Conservation (phyloP, 305 asterid species). For the Caryopteris hybrid region DNA sequence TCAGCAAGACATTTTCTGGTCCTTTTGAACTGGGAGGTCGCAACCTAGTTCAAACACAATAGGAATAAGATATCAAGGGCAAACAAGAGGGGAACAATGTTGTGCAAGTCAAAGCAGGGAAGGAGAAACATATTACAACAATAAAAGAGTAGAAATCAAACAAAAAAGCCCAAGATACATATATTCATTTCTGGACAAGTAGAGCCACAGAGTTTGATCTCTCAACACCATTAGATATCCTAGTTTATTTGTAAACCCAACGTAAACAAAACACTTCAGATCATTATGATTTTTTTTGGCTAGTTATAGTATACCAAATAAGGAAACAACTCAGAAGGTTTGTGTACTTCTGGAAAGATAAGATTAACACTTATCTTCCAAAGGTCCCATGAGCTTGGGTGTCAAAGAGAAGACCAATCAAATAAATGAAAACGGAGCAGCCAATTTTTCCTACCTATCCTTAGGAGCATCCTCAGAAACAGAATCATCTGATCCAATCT, state of each 20-base stretch:
- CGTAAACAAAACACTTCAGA: background rate
- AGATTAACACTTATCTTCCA: background rate
- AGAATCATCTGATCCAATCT: constrained; percentile 43
- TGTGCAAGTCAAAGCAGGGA: background rate
- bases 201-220: background rate
- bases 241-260: background rate
- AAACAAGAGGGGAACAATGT: background rate
- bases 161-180: too few species aligned
- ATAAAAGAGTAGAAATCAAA: background rate
- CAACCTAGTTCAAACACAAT: constrained; percentile 35
- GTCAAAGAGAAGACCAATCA: too few species aligned
- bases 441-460: constrained; percentile 49
- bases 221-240: background rate
- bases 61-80: constrained; percentile 14
- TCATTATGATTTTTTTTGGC: too few species aligned
- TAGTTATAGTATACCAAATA: background rate
- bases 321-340: background rate
- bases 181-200: background rate
- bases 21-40: constrained; percentile 38
- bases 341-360: background rate
- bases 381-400: background rate
- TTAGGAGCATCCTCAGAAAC: constrained; percentile 43
- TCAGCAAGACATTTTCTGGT: constrained; percentile 69
- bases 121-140: background rate
- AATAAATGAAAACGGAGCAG: too few species aligned